Base-by-base conservation (phyloP, 345 rosid genomes). In the Pistacia integerrima region DNA sequence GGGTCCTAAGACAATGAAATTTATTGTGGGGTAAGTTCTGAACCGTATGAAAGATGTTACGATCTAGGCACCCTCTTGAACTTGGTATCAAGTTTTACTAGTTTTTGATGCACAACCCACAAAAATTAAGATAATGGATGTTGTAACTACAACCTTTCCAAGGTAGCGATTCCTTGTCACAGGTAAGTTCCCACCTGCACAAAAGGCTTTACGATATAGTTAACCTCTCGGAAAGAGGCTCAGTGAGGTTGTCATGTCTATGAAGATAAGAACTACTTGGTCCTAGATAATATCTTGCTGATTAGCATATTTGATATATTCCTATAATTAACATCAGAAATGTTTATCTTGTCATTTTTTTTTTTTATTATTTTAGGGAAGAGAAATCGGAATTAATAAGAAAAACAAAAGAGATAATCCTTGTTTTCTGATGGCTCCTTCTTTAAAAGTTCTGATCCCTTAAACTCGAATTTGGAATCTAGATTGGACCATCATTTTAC, bases 401-500 rank as follows among this genome's bases (percentile, higher is more conserved):
- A n/a, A 20, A 54, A 36, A 66, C 25, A 25, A 25, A 25, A 25
- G 25, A 25, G 57, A 67, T n/a, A 28, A 20, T 75, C 33, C 60
- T 48, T 64, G 35, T 49, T 33, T 54, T 20, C 13, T 10, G 36
- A 90, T 91, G 93, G 80, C 81, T 61, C 63, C 91, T 54, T 80
- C 93, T 70, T 83, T 82, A 0, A 80, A 87, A 81, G 67, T 69
- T 48, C 70, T 74, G n/a, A 46, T 68, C 11, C 70, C 62, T 77
- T 86, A 84, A 36, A 85, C 64, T 63, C 36, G 33, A 69, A 55
- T 68, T 49, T 41, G 28, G 62, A 81, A 87, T 35, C 94, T 79
- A 72, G 97, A 90, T 33, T 96, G 98, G 99, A 88, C 87, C 22
- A 74, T 91, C 61, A 98, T 95, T 71, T 75, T 82, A 71, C 91